Evolutionary conservation across 495 filamentous ascomycete species (phyloP).

Genomic region (Jackrogersella multiformis): DNA sequence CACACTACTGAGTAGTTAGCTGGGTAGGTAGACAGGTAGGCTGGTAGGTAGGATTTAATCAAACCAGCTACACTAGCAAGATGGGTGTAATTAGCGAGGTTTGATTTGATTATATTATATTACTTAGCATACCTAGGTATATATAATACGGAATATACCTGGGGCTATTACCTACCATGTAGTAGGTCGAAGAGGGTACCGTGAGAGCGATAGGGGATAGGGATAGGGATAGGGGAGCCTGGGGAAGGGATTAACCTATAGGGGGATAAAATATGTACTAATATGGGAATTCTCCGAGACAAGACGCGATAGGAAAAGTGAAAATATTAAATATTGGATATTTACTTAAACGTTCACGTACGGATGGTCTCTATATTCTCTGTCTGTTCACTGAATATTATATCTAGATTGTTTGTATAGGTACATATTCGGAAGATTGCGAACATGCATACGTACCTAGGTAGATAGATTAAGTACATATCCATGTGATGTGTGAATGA

Average conservation of each 20-base stretch:
- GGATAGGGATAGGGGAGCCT: too few relatives aligned
- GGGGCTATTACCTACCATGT: too few relatives aligned
- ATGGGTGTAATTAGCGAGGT: slow-evolving; percentile 24
- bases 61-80: not conserved
- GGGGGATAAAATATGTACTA: not conserved
- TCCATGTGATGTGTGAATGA: too few relatives aligned
- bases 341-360: not conserved
- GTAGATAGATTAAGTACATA: not conserved
- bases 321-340: slow-evolving; percentile 6
- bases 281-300: slow-evolving; percentile 38
- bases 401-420: slow-evolving; percentile 11
- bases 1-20: too few relatives aligned
- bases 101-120: slow-evolving; percentile 6
- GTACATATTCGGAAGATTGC: slow-evolving; percentile 39
- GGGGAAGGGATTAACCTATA: too few relatives aligned
- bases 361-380: not conserved
- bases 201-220: not conserved
- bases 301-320: slow-evolving; percentile 15
- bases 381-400: not conserved
- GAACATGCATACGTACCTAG: slow-evolving; percentile 8
- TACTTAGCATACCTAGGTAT: slow-evolving; percentile 6
- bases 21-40: not conserved
- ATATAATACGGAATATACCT: too few relatives aligned
- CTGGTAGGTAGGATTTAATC: not conserved
- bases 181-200: slow-evolving; percentile 7